A percentile compares a stretch with the other conserved stretches of the same genome.
Conservation (phyloP, 2,329 filamentous ascomycete species). For the Trichoderma sp. region DNA sequence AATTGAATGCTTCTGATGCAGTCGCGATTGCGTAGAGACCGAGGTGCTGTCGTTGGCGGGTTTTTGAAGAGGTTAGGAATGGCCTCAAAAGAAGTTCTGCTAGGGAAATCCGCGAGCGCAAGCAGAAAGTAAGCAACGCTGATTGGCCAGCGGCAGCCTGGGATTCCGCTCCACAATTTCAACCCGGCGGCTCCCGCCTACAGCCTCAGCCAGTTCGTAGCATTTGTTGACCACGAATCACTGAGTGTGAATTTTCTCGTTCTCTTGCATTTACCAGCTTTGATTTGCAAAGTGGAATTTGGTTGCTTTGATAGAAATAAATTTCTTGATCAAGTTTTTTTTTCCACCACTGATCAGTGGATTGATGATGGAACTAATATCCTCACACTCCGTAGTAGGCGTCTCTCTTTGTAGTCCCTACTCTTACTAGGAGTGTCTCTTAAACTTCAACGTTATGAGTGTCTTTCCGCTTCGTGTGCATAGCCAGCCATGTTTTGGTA, state of each 20-base stretch:
- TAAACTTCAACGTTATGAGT: background rate
- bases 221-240: background rate
- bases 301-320: background rate
- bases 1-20: conserved; percentile 31
- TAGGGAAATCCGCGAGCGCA: conserved; percentile 38
- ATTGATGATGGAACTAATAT: background rate
- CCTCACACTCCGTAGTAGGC: background rate
- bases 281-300: background rate
- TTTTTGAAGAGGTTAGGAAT: conserved; percentile 28
- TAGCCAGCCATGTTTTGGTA: background rate
- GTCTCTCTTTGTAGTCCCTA: background rate
- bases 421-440: background rate
- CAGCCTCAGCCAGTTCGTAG: background rate
- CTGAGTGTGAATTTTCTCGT: background rate
- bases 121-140: conserved; percentile 31
- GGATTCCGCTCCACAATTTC: conserved; percentile 27
- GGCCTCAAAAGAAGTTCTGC: conserved; percentile 33
- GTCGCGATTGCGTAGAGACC: conserved; percentile 29
- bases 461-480: background rate
- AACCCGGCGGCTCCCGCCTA: conserved; percentile 16
- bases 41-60: conserved; percentile 29
- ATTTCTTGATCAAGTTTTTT: background rate
- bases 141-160: conserved; percentile 30
- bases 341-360: background rate
- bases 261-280: background rate